A percentile compares a stretch with the other conserved stretches of the same genome.
phyloP scores from a whole-genome alignment of 2,329 filamentous ascomycete species.

The Neodidymelliopsis sp. region DNA sequence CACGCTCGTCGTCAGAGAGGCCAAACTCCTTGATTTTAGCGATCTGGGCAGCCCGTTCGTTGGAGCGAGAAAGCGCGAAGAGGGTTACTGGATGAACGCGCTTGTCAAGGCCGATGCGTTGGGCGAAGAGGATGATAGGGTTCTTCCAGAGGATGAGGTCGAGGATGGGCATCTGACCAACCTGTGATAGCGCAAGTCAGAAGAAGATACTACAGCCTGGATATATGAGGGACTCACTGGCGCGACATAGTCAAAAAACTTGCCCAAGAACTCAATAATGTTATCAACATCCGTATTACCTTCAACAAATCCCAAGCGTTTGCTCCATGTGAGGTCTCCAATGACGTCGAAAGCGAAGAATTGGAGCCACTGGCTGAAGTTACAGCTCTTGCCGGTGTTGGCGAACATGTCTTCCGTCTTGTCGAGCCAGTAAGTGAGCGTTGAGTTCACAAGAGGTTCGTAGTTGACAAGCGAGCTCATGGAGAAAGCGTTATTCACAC shows the following conservation, averaged over 20 bases:
- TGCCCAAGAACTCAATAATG: slow-evolving; percentile 70
- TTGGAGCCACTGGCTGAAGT: slow-evolving; percentile 77
- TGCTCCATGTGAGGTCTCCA: slow-evolving; percentile 78
- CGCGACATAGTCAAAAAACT: slow-evolving; percentile 74
- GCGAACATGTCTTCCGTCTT: slow-evolving; percentile 55
- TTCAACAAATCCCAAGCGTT: slow-evolving; percentile 78
- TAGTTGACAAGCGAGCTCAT: slow-evolving; percentile 81
- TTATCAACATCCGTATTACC: slow-evolving; percentile 77
- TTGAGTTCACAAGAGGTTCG: slow-evolving; percentile 81
- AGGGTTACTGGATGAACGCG: slow-evolving; percentile 74
- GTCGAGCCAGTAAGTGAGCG: slow-evolving; percentile 72
- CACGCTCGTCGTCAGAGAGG: slow-evolving; percentile 40
- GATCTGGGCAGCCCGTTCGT: slow-evolving; percentile 66
- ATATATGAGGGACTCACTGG: slow-evolving; percentile 59
- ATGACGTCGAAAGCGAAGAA: slow-evolving; percentile 86
- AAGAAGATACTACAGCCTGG: neutral
- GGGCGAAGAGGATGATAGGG: slow-evolving; percentile 72
- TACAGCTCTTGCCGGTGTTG: slow-evolving; percentile 57
- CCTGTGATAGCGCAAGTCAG: slow-evolving; percentile 48
- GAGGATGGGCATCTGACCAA: slow-evolving; percentile 77
- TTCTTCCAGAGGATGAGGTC: slow-evolving; percentile 78
- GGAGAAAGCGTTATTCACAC: slow-evolving; percentile 77
- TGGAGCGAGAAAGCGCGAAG: slow-evolving; percentile 74
- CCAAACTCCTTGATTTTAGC: slow-evolving; percentile 56
- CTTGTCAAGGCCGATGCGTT: slow-evolving; percentile 71